Base-by-base conservation (phyloP, 1,139 yeast genomes). In the Geotrichum australiense region DNA sequence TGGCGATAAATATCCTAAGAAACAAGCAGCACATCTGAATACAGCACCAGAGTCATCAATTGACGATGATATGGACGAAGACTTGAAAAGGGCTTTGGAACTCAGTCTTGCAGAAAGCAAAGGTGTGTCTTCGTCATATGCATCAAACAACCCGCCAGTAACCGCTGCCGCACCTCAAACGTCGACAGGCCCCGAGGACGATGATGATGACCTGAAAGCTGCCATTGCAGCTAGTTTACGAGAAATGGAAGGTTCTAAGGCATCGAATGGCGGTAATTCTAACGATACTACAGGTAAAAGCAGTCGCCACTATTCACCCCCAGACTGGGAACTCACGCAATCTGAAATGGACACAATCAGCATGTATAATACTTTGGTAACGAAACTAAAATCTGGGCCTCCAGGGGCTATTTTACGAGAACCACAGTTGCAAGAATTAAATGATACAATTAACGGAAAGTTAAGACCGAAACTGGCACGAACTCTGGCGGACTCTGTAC, bases 171-270 rank as follows among this genome's bases (percentile, higher is more conserved):
- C 49, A 4, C 32, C 51, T n/a, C 19, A 35, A 37, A 7, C 24
- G 26, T 6, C 27, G 24, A 21, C 22, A 12, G 20, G 11, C 35
- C 28, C 36, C n/a, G 43, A 46, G 6, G 73, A 61, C 3, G 84
- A 78, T 2, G 97, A 91, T 52, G 93, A 81, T 26, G 96, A 86
- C 33, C 73, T 91, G 78, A 83, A 79, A 58, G 94, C 93, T 1
- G 98, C 97, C 0, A 87, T 91, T 47, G 95, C 84, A n/a, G 96
- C 95, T 1, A 84, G 95, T 62, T 69, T 91, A 50, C 70, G 73
- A 46, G 96, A 86, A 47, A 72, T 81, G 59, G 75, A 80, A 51
- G 64, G 37, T 11, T 3, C 45, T 22, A 27, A 26, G 10, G 29
- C 33, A 8, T 23, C 25, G 11, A 23, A 23, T 8, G 7, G 10